Conservation (phyloP, 176 grass and related monocot genomes). For the Zea mays region DNA sequence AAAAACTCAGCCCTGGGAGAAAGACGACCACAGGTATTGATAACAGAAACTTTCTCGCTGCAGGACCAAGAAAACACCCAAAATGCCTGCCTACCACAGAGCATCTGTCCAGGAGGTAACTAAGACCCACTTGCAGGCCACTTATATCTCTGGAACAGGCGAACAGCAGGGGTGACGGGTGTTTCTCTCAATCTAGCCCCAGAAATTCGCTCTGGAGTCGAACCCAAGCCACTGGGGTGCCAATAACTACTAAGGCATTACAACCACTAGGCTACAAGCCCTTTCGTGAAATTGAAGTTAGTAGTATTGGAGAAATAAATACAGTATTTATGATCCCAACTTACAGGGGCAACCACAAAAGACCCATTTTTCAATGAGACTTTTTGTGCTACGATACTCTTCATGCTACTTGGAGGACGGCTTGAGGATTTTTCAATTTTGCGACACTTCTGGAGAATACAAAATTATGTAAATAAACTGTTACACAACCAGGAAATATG, state of each 20-base stretch:
- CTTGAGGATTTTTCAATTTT: constrained; percentile 53
- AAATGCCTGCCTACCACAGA: background rate
- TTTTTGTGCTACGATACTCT: constrained; percentile 54
- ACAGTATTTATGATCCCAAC: constrained; percentile 34
- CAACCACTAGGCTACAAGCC: background rate
- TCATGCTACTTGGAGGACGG: constrained; percentile 41
- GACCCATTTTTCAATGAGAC: constrained; percentile 60
- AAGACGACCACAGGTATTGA: background rate
- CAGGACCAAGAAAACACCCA: background rate
- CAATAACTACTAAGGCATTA: background rate
- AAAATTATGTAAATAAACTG: constrained; percentile 37
- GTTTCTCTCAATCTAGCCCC: background rate
- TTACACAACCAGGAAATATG: constrained; percentile 1
- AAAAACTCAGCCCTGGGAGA: background rate
- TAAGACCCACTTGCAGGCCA: background rate
- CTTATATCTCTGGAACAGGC: background rate
- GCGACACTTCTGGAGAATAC: constrained; percentile 45
- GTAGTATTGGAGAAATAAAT: constrained; percentile 14
- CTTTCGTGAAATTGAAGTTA: constrained; percentile 7
- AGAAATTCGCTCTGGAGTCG: background rate
- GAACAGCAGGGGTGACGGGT: background rate
- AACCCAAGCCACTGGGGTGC: background rate
- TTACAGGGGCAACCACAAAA: constrained; percentile 95
- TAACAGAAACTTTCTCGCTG: background rate
- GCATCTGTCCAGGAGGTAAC: background rate